Conservation (phyloP, 805 yeast species). For the Trichomonascus vanleenenianus region DNA sequence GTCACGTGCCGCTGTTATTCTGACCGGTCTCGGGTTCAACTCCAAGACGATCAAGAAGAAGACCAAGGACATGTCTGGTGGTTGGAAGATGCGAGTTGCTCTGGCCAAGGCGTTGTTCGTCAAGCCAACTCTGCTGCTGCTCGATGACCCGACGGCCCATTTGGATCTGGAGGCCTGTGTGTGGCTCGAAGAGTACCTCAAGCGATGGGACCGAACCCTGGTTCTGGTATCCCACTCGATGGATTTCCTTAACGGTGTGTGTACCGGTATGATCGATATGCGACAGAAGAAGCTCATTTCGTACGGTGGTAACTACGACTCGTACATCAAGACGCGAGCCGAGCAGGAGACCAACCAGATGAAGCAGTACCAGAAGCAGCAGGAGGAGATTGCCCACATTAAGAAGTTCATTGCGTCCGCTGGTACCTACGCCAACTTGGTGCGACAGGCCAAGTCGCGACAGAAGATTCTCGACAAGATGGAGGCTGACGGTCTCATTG, state of each 20-base stretch:
- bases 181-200: constrained; percentile 97
- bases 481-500: constrained; percentile 96
- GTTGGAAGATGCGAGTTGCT: constrained; percentile 99
- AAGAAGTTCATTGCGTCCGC: constrained; percentile 99
- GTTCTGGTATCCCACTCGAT: constrained; percentile 96
- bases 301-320: constrained; percentile 98
- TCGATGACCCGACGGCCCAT: constrained; percentile 99
- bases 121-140: constrained; percentile 86
- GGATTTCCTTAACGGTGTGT: constrained; percentile 98
- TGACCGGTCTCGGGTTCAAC: constrained; percentile 96
- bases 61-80: constrained; percentile 99
- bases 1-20: constrained; percentile 89
- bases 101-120: constrained; percentile 96
- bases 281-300: constrained; percentile 63
- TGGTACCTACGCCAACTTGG: constrained; percentile 98
- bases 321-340: constrained; percentile 87
- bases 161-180: constrained; percentile 99
- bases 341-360: constrained; percentile 96
- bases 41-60: constrained; percentile 77
- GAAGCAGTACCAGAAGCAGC: constrained; percentile 96
- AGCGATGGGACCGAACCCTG: constrained; percentile 87
- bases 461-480: constrained; percentile 98
- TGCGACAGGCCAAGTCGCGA: constrained; percentile 97
- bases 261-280: constrained; percentile 98
- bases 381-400: constrained; percentile 96